Evolutionary conservation across 1,284 basidiomycete genomes (phyloP).

Genomic region (Cystodermella granulosa): DNA sequence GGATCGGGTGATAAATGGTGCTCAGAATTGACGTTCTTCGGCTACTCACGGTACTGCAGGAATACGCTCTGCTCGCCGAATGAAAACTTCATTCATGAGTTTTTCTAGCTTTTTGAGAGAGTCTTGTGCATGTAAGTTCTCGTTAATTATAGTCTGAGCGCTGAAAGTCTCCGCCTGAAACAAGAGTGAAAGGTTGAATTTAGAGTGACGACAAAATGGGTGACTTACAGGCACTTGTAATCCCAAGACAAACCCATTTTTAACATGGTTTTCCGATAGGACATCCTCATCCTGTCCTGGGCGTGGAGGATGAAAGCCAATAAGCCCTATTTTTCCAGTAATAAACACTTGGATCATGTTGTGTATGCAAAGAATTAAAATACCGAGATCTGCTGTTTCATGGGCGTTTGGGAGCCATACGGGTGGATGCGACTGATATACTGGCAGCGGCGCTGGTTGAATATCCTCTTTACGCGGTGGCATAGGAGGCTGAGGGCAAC

Average conservation of each 20-base stretch:
- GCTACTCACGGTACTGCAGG: slow-evolving; percentile 58
- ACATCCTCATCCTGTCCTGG: slow-evolving; percentile 83
- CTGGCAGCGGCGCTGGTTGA: slow-evolving; percentile 32
- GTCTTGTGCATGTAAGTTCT: slow-evolving; percentile 47
- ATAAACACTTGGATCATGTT: not conserved
- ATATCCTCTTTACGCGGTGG: slow-evolving; percentile 36
- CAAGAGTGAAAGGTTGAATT: slow-evolving; percentile 6
- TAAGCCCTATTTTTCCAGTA: slow-evolving; percentile 55
- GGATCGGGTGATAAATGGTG: slow-evolving; percentile 4
- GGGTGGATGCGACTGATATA: slow-evolving; percentile 67
- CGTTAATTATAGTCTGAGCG: slow-evolving; percentile 52
- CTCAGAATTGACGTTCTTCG: not conserved
- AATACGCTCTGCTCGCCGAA: slow-evolving; percentile 53
- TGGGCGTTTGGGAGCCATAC: slow-evolving; percentile 67
- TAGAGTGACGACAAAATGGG: not conserved
- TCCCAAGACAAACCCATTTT: slow-evolving; percentile 66
- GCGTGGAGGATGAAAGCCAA: slow-evolving; percentile 80
- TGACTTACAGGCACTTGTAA: slow-evolving; percentile 58
- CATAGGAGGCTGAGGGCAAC: slow-evolving; percentile 10
- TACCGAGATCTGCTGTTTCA: slow-evolving; percentile 63
- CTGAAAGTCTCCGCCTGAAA: slow-evolving; percentile 63
- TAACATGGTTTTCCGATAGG: slow-evolving; percentile 72
- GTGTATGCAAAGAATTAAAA: slow-evolving; percentile 9
- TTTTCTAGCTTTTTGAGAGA: slow-evolving; percentile 68
- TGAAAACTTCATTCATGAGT: slow-evolving; percentile 76